Evolutionary conservation across 768 basidiomycete species (phyloP).

Genomic region (Leccinum arenicola): DNA sequence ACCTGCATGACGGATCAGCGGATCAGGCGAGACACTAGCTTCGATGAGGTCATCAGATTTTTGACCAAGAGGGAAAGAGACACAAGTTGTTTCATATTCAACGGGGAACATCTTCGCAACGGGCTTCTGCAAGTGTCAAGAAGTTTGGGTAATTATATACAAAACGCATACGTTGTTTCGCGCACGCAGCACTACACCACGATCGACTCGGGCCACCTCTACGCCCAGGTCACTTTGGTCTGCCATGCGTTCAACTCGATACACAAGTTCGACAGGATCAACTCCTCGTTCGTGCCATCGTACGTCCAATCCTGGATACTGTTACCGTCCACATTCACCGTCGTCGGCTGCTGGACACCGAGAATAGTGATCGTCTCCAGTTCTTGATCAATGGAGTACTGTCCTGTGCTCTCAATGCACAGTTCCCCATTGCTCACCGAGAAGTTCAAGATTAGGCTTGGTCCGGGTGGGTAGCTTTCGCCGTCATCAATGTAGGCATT

Average conservation of each 20-base stretch:
- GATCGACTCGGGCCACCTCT: neutral
- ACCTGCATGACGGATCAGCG: too few species aligned
- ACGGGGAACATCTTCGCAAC: too few species aligned
- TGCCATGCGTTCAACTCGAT: slow-evolving; percentile 42
- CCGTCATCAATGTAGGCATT: slow-evolving; percentile 74
- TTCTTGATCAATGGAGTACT: slow-evolving; percentile 37
- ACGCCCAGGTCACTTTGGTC: slow-evolving; percentile 37
- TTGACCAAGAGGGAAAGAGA: too few species aligned
- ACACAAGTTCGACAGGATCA: slow-evolving; percentile 38
- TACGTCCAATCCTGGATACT: slow-evolving; percentile 40
- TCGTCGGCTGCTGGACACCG: slow-evolving; percentile 45
- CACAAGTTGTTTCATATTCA: too few species aligned
- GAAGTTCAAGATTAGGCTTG: slow-evolving; percentile 47
- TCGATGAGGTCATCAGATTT: too few species aligned
- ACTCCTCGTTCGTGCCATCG: slow-evolving; percentile 34
- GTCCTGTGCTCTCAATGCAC: slow-evolving; percentile 33
- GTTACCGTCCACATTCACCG: slow-evolving; percentile 40
- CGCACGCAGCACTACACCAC: neutral
- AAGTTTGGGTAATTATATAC: neutral
- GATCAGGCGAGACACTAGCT: too few species aligned
- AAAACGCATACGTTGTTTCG: neutral
- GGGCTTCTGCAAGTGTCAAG: neutral
- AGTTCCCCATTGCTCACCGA: slow-evolving; percentile 36
- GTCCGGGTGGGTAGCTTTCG: slow-evolving; percentile 53
- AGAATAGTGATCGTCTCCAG: slow-evolving; percentile 57